Evolutionary conservation across 2,329 filamentous ascomycete genomes (phyloP).

Genomic region (Exophiala dermatitidis): DNA sequence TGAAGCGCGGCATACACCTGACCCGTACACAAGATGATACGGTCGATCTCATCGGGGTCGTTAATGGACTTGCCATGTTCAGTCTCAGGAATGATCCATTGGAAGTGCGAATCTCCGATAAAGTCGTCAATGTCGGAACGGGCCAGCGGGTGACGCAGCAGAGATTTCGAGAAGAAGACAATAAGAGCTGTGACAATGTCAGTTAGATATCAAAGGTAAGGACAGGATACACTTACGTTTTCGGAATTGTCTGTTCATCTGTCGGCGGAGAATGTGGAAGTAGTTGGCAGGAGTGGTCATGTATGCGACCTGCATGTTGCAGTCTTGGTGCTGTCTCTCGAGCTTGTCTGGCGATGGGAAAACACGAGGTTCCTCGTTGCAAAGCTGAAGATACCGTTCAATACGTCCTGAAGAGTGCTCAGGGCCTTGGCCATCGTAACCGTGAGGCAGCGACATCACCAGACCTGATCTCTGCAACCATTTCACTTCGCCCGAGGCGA

Average conservation of each 20-base stretch:
- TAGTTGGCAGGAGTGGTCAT: conserved; percentile 94
- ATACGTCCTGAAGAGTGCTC: conserved; percentile 97
- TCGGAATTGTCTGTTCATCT: conserved; percentile 98
- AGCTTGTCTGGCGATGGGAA: conserved; percentile 86
- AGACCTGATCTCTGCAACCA: conserved; percentile 98
- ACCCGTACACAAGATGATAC: conserved; percentile 87
- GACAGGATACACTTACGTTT: conserved; percentile 67
- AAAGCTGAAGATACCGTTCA: conserved; percentile 94
- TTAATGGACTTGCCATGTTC: conserved; percentile 73
- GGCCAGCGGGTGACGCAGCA: conserved; percentile 87
- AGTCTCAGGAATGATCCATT: conserved; percentile 90
- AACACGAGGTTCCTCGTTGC: conserved; percentile 91
- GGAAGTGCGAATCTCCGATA: conserved; percentile 83
- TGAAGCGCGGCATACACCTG: conserved; percentile 86
- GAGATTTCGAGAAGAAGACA: conserved; percentile 96
- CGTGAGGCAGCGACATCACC: conserved; percentile 92
- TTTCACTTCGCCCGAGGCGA: conserved; percentile 94
- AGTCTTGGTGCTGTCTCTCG: conserved; percentile 95
- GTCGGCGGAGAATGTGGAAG: conserved; percentile 92
- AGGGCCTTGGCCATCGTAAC: conserved; percentile 95
- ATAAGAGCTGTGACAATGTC: conserved; percentile 59
- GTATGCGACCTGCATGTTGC: conserved; percentile 98
- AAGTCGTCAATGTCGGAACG: conserved; percentile 89
- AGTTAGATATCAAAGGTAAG: conserved; percentile 1
- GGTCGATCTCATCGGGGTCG: conserved; percentile 77